phyloP scores from a whole-genome alignment of 2,329 filamentous ascomycete species.

The Apiospora hydei region DNA sequence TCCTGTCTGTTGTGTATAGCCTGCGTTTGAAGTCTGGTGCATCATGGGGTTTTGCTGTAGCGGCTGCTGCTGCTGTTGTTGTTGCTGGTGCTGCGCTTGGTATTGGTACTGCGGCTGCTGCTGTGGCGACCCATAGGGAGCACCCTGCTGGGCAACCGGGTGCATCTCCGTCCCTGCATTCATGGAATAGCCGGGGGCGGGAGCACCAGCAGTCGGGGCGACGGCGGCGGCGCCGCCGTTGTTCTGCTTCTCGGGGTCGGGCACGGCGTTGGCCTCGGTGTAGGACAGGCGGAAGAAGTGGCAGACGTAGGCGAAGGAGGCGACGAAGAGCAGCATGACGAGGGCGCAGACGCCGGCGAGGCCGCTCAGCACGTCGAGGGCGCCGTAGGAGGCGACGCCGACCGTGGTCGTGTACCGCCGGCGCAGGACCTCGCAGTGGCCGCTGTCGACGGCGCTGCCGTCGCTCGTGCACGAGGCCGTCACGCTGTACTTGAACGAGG shows the following conservation, averaged over 20 bases:
- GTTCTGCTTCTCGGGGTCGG: slow-evolving; percentile 34
- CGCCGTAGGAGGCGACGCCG: slow-evolving; percentile 46
- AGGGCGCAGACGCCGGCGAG: slow-evolving; percentile 54
- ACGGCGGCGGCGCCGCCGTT: slow-evolving; percentile 21
- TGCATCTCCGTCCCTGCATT: slow-evolving; percentile 25
- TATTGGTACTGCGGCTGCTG: slow-evolving; percentile 28
- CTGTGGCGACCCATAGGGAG: neutral
- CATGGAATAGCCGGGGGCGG: slow-evolving; percentile 1
- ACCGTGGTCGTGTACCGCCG: slow-evolving; percentile 32
- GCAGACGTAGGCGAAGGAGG: slow-evolving; percentile 42
- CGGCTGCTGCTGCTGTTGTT: slow-evolving; percentile 27
- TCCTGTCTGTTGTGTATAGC: slow-evolving; percentile 30
- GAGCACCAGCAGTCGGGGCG: neutral
- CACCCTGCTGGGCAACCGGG: slow-evolving; percentile 28
- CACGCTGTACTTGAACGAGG: slow-evolving; percentile 44
- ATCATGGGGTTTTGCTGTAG: slow-evolving; percentile 23
- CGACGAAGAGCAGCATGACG: slow-evolving; percentile 41
- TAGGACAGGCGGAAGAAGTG: slow-evolving; percentile 42
- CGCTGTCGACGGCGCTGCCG: slow-evolving; percentile 49
- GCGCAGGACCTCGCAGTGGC: slow-evolving; percentile 43
- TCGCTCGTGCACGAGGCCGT: slow-evolving; percentile 44
- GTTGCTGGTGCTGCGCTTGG: slow-evolving; percentile 29
- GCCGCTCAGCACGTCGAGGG: slow-evolving; percentile 46
- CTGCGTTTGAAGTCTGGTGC: neutral
- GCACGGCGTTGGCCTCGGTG: slow-evolving; percentile 24